These are phyloP conservation scores for Coix lacrymajobi DNA, from an alignment of 176 grass and related monocot genomes.

Conservation along the genomic window DNA sequence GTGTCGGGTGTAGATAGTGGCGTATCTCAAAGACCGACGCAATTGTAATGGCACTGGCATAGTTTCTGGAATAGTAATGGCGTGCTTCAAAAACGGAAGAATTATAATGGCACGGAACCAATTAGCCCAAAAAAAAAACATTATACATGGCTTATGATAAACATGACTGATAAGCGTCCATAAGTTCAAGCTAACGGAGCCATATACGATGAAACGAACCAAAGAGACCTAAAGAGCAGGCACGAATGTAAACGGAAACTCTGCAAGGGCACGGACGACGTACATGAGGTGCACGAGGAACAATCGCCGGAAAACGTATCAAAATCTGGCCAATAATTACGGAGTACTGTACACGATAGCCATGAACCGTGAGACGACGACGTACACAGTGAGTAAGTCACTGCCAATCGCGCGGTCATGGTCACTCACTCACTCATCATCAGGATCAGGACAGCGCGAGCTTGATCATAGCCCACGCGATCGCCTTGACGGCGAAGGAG, in stretches of 20 bases:
- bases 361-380: neutral
- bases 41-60: no score
- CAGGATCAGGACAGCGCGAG: conserved; percentile 18
- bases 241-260: neutral
- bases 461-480: neutral
- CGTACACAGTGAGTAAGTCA: neutral
- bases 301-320: neutral
- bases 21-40: no score
- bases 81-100: no score
- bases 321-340: neutral
- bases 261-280: neutral
- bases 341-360: neutral
- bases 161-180: no score
- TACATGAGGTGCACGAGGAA: neutral
- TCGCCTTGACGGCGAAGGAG: neutral
- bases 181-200: no score
- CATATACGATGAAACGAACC: no score
- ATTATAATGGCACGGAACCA: no score
- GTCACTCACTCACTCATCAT: no score
- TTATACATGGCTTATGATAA: no score
- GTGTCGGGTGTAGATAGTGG: no score
- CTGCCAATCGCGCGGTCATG: neutral
- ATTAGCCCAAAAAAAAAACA: no score
- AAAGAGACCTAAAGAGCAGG: neutral
- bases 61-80: no score